Percentiles rank a stretch among this genome's conserved stretches.
Evolutionary conservation across 805 yeast species (phyloP).

Genomic region (Yamadazyma nakazawae): DNA sequence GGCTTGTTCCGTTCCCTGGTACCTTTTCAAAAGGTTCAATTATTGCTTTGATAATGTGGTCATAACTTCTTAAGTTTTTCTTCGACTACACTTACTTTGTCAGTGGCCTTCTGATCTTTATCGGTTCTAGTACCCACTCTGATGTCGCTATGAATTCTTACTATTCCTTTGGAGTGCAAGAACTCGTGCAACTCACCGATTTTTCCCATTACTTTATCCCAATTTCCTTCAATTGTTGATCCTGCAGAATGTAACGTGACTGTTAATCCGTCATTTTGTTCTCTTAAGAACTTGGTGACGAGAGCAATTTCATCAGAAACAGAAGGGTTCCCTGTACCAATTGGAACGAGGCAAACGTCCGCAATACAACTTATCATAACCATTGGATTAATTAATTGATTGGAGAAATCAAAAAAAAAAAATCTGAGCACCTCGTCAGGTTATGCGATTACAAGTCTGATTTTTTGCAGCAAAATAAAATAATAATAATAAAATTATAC

Average conservation of each 20-base stretch:
- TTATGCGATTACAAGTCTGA: neutral
- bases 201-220: constrained; percentile 79
- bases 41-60: too few relatives aligned
- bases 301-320: constrained; percentile 78
- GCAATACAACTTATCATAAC: constrained; percentile 68
- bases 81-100: constrained; percentile 65
- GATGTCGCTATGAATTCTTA: constrained; percentile 81
- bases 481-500: neutral
- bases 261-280: constrained; percentile 49
- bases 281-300: constrained; percentile 61
- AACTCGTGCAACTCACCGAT: constrained; percentile 76
- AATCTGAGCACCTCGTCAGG: neutral
- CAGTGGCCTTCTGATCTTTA: constrained; percentile 67
- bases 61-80: constrained; percentile 32
- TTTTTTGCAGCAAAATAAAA: neutral
- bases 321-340: constrained; percentile 76
- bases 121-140: constrained; percentile 84
- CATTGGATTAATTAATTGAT: constrained; percentile 1
- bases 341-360: constrained; percentile 82
- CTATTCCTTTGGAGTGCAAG: constrained; percentile 65
- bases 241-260: constrained; percentile 88
- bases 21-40: too few relatives aligned
- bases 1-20: too few relatives aligned
- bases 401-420: neutral
- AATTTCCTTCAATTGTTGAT: constrained; percentile 88